Evolutionary conservation across 805 yeast genomes (phyloP), one percentile per base, ranked within the genome.

Genomic region (Spathaspora sp.): DNA sequence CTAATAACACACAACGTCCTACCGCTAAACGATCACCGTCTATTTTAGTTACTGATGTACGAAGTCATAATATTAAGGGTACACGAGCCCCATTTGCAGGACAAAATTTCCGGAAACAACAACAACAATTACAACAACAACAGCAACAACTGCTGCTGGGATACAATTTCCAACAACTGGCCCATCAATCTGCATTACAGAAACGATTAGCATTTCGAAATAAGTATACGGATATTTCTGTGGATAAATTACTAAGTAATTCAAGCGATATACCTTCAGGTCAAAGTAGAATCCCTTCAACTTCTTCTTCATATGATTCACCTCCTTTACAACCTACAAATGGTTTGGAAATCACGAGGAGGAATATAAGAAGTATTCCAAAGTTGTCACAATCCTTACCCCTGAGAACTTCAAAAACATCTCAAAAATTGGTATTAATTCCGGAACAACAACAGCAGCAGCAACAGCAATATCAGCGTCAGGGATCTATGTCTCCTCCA

Each of bases 11-110:
- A 4, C 72, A 63, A 51, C 64, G 77, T 52, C 85, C 87, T 3
- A 84, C 88, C 5, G 89, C 96, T 12, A 89, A 88, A 60, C 72
- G 97, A 60, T 89, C 97, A 29, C 97, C 98, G 10, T 89, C 97
- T 1, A 92, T 92, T 62, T 76, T 92, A 52, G 98, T 92, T 39
- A 93, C 98, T 0, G 98, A 92, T 69, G 82, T 89, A 2, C 76
- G 98, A 54, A 78, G 82, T 49, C 72, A 72, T 52, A 74, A 68
- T 50, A 67, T 73, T 19, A 75, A 76, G 55, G 77, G 79, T 23
- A 71, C 77, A n/a, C 65, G 85, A 47, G 94, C 93, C 0, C 96
- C 94, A 1, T 89, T 84, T 76, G 94, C 94, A 0, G 92, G 93
- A 35, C 83, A 79, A 49, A 70, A 70, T 56, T 76, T 59, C 56